Evolutionary conservation across 129 eudicot species (phyloP).

Genomic region (Escallonia herrerae): DNA sequence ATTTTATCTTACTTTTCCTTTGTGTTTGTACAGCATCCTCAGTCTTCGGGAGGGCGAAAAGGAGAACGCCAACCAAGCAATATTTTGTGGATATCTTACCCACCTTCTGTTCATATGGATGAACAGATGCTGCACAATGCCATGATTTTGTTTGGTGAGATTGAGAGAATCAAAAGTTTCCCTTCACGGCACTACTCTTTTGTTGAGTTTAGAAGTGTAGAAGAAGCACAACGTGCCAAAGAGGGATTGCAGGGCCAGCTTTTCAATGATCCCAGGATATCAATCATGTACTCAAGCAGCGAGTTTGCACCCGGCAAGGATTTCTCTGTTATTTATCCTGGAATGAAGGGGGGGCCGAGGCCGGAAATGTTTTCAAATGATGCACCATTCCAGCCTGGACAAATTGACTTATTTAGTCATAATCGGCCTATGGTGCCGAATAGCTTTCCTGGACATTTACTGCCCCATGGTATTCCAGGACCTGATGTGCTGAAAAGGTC

Average conservation of each 20-base stretch:
- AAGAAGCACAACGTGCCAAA: conserved; percentile 84
- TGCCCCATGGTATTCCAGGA: conserved; percentile 30
- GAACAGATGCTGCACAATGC: conserved; percentile 86
- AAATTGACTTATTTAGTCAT: conserved; percentile 40
- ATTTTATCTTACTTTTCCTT: background rate
- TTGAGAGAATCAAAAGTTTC: conserved; percentile 61
- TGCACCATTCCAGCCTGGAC: conserved; percentile 37
- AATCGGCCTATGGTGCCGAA: conserved; percentile 29
- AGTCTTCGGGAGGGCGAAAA: conserved; percentile 28
- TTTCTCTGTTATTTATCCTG: conserved; percentile 32
- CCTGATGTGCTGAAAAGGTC: conserved; percentile 42
- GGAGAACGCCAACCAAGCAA: conserved; percentile 50
- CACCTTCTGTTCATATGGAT: conserved; percentile 59
- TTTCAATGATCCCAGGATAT: conserved; percentile 71
- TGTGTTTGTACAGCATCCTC: conserved; percentile 37
- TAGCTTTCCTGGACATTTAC: conserved; percentile 26
- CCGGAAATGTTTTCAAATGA: conserved; percentile 40
- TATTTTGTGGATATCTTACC: conserved; percentile 56
- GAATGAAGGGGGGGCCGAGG: conserved; percentile 40
- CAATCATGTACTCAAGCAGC: conserved; percentile 37
- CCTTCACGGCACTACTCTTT: conserved; percentile 41
- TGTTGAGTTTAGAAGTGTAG: conserved; percentile 76
- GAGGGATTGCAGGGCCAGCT: conserved; percentile 78
- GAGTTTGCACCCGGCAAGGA: conserved; percentile 42
- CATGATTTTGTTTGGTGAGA: conserved; percentile 81